Base-by-base conservation (phyloP, 352 stramenopile species). In the Aphanomyces stellatus region DNA sequence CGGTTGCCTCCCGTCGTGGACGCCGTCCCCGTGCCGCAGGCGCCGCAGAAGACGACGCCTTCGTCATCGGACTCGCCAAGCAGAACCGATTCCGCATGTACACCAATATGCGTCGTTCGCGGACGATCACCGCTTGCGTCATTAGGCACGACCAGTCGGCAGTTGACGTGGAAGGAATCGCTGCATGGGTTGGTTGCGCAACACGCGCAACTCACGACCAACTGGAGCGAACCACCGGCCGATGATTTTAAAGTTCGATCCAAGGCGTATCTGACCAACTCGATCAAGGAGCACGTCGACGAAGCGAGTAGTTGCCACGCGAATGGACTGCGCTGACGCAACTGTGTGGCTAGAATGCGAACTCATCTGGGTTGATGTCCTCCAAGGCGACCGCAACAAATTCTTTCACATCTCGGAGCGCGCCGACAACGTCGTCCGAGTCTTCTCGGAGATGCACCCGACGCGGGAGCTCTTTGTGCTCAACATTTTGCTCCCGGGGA, bases 361-460 rank as follows among this genome's bases (percentile, higher is more conserved):
- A 57, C 73, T 93, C 34, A 62, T 93, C 43, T 93, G 85, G 85
- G 88, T 93, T 53, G 85, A 93, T 55, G 66, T 88, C 33, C 88
- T 93, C 59, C 80, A 77, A 55, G 82, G 85, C 43, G 78, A 87
- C 24, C 73, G 85, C 40, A 72, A 81, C 13, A 78, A 88, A 28
- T 70, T 93, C 31, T 72, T 90, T 28, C 80, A 91, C 65, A 78
- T 91, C 17, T 81, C 70, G 10, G 74, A 84, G 63, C 83, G 76
- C 51, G 80, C 76, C 28, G 87, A 90, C 69, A 90, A 81, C 53
- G 89, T 91, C 63, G 76, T 77, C 5, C 74, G 83, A 51, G 83
- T 78, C 33, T 81, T 80, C 30, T 34, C 84, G 53, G 72, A 78
- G 8, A 85, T 89, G 64, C 90, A 76, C 46, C 81, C 80, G 33